phyloP scores from a whole-genome alignment of 2,329 filamentous ascomycete genomes.

The Trichoderma cornu-damae region DNA sequence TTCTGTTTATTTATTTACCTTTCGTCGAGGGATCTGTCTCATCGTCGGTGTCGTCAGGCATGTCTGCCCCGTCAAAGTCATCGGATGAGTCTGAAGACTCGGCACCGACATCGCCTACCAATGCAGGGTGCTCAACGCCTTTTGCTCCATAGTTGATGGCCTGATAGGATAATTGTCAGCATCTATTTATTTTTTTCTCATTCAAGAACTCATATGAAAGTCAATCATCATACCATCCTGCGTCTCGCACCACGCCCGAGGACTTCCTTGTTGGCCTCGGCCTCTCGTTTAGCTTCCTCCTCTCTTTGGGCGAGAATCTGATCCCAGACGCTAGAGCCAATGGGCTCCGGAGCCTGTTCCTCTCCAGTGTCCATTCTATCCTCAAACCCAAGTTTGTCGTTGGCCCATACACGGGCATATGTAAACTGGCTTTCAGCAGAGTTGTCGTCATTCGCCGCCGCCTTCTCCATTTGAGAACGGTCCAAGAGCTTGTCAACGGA shows the following conservation, averaged over 20 bases:
- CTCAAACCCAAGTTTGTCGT: constrained; percentile 64
- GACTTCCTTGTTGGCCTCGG: constrained; percentile 62
- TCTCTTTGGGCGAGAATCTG: constrained; percentile 81
- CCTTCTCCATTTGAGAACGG: constrained; percentile 72
- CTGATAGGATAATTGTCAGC: constrained; percentile 25
- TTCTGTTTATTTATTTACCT: constrained; percentile 36
- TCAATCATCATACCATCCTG: constrained; percentile 38
- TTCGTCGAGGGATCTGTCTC: constrained; percentile 24
- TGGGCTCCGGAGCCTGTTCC: constrained; percentile 47
- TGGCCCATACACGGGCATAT: constrained; percentile 87
- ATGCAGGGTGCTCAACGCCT: constrained; percentile 19
- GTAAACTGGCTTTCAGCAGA: constrained; percentile 77
- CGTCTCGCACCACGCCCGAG: constrained; percentile 81
- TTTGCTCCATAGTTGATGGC: constrained; percentile 35
- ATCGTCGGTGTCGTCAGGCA: constrained; percentile 31
- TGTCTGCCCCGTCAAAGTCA: constrained; percentile 32
- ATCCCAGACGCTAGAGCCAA: constrained; percentile 76
- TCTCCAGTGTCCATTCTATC: constrained; percentile 53
- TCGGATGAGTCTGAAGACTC: constrained; percentile 33
- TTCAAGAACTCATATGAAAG: not conserved
- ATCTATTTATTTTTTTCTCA: not conserved
- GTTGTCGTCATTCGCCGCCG: constrained; percentile 55
- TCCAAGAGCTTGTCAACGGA: constrained; percentile 91
- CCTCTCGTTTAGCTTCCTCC: constrained; percentile 67
- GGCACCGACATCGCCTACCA: constrained; percentile 26